Base-by-base conservation (phyloP, 2,329 filamentous ascomycete genomes). In the Peltaster fructicola region DNA sequence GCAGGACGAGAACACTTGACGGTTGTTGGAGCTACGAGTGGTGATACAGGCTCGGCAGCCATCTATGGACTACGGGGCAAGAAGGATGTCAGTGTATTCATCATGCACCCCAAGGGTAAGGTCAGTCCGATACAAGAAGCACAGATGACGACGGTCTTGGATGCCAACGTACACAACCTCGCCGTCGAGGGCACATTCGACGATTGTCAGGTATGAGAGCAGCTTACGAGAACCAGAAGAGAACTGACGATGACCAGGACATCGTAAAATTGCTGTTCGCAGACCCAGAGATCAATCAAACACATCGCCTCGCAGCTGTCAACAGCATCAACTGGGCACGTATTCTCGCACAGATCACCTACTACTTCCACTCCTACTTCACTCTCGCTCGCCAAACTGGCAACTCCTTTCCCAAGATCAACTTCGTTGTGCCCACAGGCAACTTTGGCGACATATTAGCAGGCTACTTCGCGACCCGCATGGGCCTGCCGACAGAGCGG, bases 241-340 rank as follows among this genome's bases (percentile, higher is more conserved):
- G 2, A 10, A 6, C 23, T 29, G 19, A 26, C 23, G 14, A 8
- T 12, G 10, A 8, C 24, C 40, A 74, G 68, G 82, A 92, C 52
- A 90, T 88, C 29, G 76, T 98, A 48, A 95, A 98, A 57, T 73
- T 78, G 1, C 65, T 98, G 24, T 93, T 95, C 47, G 73, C 71
- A 34, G 85, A 98, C 42, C 61, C 74, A 3, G 72, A 82, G 27
- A 76, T 79, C 48, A 95, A 95, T 61, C 59, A 65, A 39, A 71
- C 68, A 2, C 69, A 85, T 45, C 81, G 80, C 38, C 73, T 95
- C 20, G 85, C 78, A 19, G 85, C 88, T 20, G 81, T 95, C 38
- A 95, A 95, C 61, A 88, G 78, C 22, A 95, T 95, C 57, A 95
- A 95, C 58, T 93, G 76, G 68, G 78, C 84, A 2, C 68, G 88